phyloP scores from a whole-genome alignment of 2,329 filamentous ascomycete genomes.

The Golovinomyces cichoracearum region DNA sequence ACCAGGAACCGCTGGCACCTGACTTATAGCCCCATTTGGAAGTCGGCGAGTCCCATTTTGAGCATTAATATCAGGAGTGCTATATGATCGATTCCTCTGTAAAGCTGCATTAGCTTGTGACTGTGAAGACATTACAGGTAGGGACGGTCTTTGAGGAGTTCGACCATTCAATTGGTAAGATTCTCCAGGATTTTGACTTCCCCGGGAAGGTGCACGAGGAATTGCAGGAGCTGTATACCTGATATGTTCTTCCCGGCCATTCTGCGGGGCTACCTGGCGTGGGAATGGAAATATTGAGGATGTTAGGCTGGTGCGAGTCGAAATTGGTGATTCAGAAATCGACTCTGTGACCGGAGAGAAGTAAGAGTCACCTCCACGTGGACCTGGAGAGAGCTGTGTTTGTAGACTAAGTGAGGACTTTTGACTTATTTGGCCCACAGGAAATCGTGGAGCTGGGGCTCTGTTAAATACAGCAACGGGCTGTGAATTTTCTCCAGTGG shows the following conservation, averaged over 20 bases:
- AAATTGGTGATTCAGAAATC: slow-evolving; percentile 43
- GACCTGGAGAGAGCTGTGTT: slow-evolving; percentile 20
- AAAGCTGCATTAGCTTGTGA: slow-evolving; percentile 25
- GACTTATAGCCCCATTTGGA: slow-evolving; percentile 24
- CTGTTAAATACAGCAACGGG: slow-evolving; percentile 30
- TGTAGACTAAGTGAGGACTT: slow-evolving; percentile 39
- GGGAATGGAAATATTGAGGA: slow-evolving; percentile 62
- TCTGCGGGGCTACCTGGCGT: slow-evolving; percentile 42
- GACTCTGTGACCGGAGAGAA: slow-evolving; percentile 66
- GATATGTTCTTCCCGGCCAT: slow-evolving; percentile 44
- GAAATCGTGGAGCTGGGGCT: slow-evolving; percentile 45
- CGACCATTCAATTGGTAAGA: slow-evolving; percentile 35
- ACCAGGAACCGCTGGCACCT: slow-evolving; percentile 45
- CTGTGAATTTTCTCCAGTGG: slow-evolving; percentile 42
- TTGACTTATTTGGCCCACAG: slow-evolving; percentile 16
- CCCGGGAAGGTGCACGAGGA: slow-evolving; percentile 54
- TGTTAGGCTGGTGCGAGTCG: slow-evolving; percentile 46
- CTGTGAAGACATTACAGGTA: slow-evolving; percentile 41
- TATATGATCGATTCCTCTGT: slow-evolving; percentile 66
- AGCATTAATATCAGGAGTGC: slow-evolving; percentile 77
- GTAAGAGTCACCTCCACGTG: slow-evolving; percentile 40
- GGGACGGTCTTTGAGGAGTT: slow-evolving; percentile 48
- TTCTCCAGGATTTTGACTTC: slow-evolving; percentile 38
- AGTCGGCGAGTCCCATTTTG: slow-evolving; percentile 30
- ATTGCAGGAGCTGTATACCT: slow-evolving; percentile 75